Evolutionary conservation across 495 filamentous ascomycete species (phyloP), one percentile per base, ranked within the genome.

Genomic region (Penicillium psychrofluorescens): DNA sequence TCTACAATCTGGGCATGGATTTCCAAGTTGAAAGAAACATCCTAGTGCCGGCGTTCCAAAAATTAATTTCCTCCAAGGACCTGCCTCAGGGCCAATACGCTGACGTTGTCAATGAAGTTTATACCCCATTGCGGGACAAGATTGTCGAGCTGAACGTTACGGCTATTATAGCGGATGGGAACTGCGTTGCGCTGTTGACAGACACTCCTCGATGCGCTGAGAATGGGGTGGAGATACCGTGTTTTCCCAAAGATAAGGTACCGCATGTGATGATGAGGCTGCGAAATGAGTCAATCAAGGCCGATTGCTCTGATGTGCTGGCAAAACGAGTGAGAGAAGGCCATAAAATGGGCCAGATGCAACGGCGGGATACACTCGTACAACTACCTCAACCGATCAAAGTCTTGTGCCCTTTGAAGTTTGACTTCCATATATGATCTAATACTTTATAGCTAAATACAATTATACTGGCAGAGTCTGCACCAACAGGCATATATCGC

Each of bases 301-400:
- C 11, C 1, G 15, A 14, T 1, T 29, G 30, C 28, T 22, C 35
- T 2, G 40, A 36, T 12, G 36, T 11, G 1, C 32, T 48, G 11
- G 33, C 29, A 14, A 9, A 16, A 11, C 33, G 38, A 22, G 38
- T 47, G 8, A 8, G 29, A 5, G 44, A 46, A 14, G 44, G 40
- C 5, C 16, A 39, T 36, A 10, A 27, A 30, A 40, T n/a, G 15
- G 44, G 38, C 16, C 40, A 38, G 37, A 28, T 46, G 8, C 16
- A 40, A 35, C 27, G 37, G 7, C 38, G 38, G 1, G 44, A 41
- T 8, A 27, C 33, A 14, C 37, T 37, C 34, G 22, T 47, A 1
- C 14, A 36, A 28, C 44, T 47, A 12, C 44, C 44, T 35, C 44
- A 41, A n/a, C 44, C 38, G 9, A 41, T 47, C 38, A 47, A 41